Conservation (phyloP, 1,284 basidiomycete species). For the Fomitopsis betulina region DNA sequence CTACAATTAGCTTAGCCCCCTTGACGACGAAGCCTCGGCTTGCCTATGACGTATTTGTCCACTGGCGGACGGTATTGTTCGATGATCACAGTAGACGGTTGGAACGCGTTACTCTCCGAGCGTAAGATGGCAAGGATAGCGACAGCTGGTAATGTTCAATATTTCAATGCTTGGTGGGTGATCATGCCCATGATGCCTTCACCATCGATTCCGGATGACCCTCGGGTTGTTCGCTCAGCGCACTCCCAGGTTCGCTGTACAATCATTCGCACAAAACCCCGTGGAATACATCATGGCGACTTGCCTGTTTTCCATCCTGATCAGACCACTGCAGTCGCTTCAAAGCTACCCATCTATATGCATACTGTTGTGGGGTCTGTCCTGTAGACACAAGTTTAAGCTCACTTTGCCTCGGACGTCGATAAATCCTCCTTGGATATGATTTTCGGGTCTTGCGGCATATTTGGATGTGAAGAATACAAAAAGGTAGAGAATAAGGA, state of each 20-base stretch:
- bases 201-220: constrained; percentile 79
- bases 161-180: background rate
- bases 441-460: constrained; percentile 30
- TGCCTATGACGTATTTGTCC: constrained; percentile 70
- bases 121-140: constrained; percentile 79
- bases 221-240: constrained; percentile 76
- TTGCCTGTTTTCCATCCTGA: constrained; percentile 67
- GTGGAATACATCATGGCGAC: constrained; percentile 5
- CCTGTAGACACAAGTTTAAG: constrained; percentile 6
- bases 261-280: background rate
- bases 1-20: background rate
- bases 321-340: constrained; percentile 75
- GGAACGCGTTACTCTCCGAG: constrained; percentile 66
- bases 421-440: constrained; percentile 42
- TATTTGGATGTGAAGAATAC: constrained; percentile 9
- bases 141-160: constrained; percentile 53
- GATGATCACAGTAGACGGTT: constrained; percentile 73
- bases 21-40: constrained; percentile 9
- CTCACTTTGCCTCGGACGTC: constrained; percentile 57
- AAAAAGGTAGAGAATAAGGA: background rate
- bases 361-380: background rate
- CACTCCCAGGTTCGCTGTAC: constrained; percentile 81
- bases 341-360: constrained; percentile 64
- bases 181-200: constrained; percentile 4
- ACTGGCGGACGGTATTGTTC: constrained; percentile 87